Evolutionary conservation across 1,284 basidiomycete genomes (phyloP).

Genomic region (Cerioporus squamosus): DNA sequence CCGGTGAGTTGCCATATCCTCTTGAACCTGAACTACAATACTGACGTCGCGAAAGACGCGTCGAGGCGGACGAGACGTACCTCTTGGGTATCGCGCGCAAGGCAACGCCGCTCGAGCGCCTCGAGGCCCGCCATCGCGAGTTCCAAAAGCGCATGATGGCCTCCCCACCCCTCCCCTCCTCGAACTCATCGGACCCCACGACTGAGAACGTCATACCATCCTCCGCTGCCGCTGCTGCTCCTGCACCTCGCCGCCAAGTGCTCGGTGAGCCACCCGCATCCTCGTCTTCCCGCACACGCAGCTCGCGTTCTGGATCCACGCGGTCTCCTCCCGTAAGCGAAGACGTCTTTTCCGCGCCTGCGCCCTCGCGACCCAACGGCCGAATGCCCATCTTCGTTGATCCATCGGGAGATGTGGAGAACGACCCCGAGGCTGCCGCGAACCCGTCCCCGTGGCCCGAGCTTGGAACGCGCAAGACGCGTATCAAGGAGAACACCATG

Average conservation of each 20-base stretch:
- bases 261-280: slow-evolving; percentile 40
- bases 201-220: slow-evolving; percentile 20
- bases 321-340: slow-evolving; percentile 17
- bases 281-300: slow-evolving; percentile 27
- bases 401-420: slow-evolving; percentile 53
- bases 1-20: slow-evolving; percentile 51
- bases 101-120: slow-evolving; percentile 81
- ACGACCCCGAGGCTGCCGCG: slow-evolving; percentile 28
- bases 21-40: not conserved
- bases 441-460: slow-evolving; percentile 61
- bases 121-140: slow-evolving; percentile 84
- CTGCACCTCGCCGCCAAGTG: slow-evolving; percentile 38
- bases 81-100: slow-evolving; percentile 85
- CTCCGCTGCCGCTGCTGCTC: slow-evolving; percentile 25
- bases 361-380: slow-evolving; percentile 50
- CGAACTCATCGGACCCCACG: slow-evolving; percentile 7
- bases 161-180: slow-evolving; percentile 29
- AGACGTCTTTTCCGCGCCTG: slow-evolving; percentile 28
- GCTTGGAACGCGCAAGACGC: slow-evolving; percentile 71
- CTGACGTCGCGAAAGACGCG: slow-evolving; percentile 54
- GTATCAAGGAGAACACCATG: slow-evolving; percentile 75
- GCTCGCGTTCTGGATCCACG: slow-evolving; percentile 20
- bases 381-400: slow-evolving; percentile 75
- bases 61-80: slow-evolving; percentile 89
- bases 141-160: slow-evolving; percentile 88